A percentile compares a stretch with the other conserved stretches of the same genome.
phyloP scores from a whole-genome alignment of 2,329 filamentous ascomycete genomes.

The Botrytis galanthina region DNA sequence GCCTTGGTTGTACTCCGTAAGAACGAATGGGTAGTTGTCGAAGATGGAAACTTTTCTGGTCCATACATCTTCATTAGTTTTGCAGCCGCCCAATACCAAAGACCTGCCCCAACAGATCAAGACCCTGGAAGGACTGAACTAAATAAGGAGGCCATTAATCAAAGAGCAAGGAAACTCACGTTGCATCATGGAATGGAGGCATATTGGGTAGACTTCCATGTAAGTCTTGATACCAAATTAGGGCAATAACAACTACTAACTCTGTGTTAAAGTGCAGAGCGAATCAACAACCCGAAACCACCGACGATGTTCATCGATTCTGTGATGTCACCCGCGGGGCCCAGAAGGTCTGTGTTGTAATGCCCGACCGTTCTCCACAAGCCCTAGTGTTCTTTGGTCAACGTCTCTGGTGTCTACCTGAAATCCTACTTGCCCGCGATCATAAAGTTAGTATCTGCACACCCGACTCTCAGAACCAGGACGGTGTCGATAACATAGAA shows the following conservation, averaged over 20 bases:
- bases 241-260: neutral
- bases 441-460: constrained; percentile 19
- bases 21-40: constrained; percentile 9
- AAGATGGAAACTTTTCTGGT: constrained; percentile 21
- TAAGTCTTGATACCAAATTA: neutral
- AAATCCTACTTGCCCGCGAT: constrained; percentile 20
- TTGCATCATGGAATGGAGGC: constrained; percentile 14
- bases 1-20: constrained; percentile 18
- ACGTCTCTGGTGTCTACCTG: constrained; percentile 21
- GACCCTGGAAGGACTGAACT: neutral
- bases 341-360: constrained; percentile 18
- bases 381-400: constrained; percentile 20
- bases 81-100: constrained; percentile 21
- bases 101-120: neutral
- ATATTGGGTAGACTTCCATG: constrained; percentile 23
- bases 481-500: constrained; percentile 16
- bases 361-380: constrained; percentile 8
- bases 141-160: constrained; percentile 9
- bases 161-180: constrained; percentile 17
- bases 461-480: neutral
- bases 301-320: constrained; percentile 23
- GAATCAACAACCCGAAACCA: constrained; percentile 17
- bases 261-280: constrained; percentile 6
- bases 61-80: constrained; percentile 21
- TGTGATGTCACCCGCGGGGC: constrained; percentile 21